Percentiles rank a stretch among this genome's conserved stretches.
These are phyloP conservation scores for Waltergamsia citrina DNA, from an alignment of 2,329 filamentous ascomycete species.

Conservation along the genomic window DNA sequence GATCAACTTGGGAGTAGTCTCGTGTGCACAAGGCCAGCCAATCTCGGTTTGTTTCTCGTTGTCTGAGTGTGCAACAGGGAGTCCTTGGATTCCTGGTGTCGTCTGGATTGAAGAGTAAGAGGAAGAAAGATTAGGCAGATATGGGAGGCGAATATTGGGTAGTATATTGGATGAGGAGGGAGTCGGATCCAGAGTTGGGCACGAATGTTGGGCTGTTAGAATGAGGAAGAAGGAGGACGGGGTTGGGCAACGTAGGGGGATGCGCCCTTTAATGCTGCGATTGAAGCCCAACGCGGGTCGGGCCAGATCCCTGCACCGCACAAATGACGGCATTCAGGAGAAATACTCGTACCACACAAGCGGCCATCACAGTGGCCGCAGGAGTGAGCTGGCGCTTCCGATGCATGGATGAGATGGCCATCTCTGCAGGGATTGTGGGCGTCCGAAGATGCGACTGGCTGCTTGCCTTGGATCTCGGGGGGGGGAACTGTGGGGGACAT, in stretches of 20 bases:
- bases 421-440: conserved; percentile 14
- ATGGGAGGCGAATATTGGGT: conserved; percentile 9
- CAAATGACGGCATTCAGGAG: conserved; percentile 1
- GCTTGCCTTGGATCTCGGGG: conserved; percentile 28
- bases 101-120: conserved; percentile 10
- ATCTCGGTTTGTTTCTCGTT: conserved; percentile 12
- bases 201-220: conserved; percentile 28
- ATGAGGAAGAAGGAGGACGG: conserved; percentile 16
- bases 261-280: conserved; percentile 38
- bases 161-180: conserved; percentile 1
- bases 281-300: conserved; percentile 14
- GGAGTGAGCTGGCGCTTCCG: conserved; percentile 35
- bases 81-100: conserved; percentile 12
- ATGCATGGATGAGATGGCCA: conserved; percentile 29
- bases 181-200: conserved; percentile 20
- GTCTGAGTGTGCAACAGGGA: conserved; percentile 16
- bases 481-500: conserved; percentile 23
- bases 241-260: conserved; percentile 33
- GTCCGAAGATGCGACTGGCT: conserved; percentile 22
- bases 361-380: conserved; percentile 37
- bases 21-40: conserved; percentile 12
- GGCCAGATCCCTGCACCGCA: background rate
- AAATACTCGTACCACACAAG: background rate
- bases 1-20: conserved; percentile 13
- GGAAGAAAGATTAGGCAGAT: conserved; percentile 8